A percentile compares a stretch with the other conserved stretches of the same genome.
These are phyloP conservation scores for Dryas octopetala DNA, from an alignment of 306 rosid species.

Conservation along the genomic window DNA sequence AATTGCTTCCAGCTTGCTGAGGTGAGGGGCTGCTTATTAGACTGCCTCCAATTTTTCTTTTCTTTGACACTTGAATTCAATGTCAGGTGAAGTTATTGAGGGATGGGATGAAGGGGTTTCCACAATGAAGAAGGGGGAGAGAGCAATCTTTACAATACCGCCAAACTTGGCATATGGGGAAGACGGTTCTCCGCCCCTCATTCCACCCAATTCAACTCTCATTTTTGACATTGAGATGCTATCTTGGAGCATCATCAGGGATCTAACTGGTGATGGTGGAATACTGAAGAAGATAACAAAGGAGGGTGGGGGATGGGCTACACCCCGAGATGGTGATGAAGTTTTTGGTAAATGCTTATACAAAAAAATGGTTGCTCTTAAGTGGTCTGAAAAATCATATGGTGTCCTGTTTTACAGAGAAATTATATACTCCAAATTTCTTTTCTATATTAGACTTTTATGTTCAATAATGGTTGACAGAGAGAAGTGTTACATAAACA, in stretches of 20 bases:
- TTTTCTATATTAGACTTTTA: no score
- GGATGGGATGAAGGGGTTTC: constrained; percentile 74
- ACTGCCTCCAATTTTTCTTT: background rate
- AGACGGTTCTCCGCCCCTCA: constrained; percentile 52
- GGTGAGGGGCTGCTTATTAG: background rate
- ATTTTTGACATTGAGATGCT: constrained; percentile 58
- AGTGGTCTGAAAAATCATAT: no score
- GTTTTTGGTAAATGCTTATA: constrained; percentile 44
- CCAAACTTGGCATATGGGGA: constrained; percentile 62
- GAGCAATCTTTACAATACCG: constrained; percentile 61
- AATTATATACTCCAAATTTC: no score
- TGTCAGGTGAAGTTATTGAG: constrained; percentile 61
- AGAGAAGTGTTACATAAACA: no score
- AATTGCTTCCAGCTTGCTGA: background rate
- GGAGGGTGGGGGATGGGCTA: constrained; percentile 67
- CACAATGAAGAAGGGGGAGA: constrained; percentile 66
- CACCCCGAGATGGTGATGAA: constrained; percentile 56
- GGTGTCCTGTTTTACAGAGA: no score
- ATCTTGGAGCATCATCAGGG: constrained; percentile 50
- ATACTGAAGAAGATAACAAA: constrained; percentile 47
- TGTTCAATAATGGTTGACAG: no score
- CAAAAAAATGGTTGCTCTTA: background rate
- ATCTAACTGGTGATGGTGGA: constrained; percentile 60
- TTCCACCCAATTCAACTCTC: constrained; percentile 58
- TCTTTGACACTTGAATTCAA: background rate